Evolutionary conservation across 495 filamentous ascomycete species (phyloP), one percentile per base, ranked within the genome.

Genomic region (Oleoguttula mirabilis): DNA sequence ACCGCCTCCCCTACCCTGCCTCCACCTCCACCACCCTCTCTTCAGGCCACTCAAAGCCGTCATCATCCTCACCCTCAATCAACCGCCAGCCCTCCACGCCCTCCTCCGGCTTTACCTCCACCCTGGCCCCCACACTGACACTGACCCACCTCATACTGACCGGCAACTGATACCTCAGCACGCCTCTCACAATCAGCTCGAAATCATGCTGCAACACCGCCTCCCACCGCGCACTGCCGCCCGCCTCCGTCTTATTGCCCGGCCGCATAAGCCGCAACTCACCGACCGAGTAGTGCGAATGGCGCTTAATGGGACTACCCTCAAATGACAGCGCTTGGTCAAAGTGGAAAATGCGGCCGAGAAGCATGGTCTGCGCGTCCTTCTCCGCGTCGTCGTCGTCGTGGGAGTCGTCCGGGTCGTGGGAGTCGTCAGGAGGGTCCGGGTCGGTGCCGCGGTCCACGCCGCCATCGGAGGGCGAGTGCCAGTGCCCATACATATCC

Each of bases 221-320:
- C 59, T 95, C 87, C 90, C 90, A 98, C 39, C 88, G 75, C 58
- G 85, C 84, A 0, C 76, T 80, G 14, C 90, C 90, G 19, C 84
- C 81, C 39, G 79, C 74, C 53, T 83, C 79, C 0, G 92, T 98
- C 44, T 77, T 77, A 57, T 96, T 98, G 10, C 90, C 92, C 0
- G 90, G 90, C 27, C 21, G 20, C 42, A 31, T 30, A 2, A 98
- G 66, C 6, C 87, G 79, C 3, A 96, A 70, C 54, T 90, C 84
- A 23, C 88, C 90, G 7, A 78, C 70, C 0, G 88, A 90, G 22
- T 64, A 69, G 1, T 79, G 77, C 0, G 64, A 54, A 19, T 68
- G 62, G 32, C 76, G 71, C 28, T 79, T 75, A 63, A 94, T 76
- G 21, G 88, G 88, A 10, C 86, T 87, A 14, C 84, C 76, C 40